Evolutionary conservation across 1,139 yeast species (phyloP).

Genomic region (Pichia cactophila): DNA sequence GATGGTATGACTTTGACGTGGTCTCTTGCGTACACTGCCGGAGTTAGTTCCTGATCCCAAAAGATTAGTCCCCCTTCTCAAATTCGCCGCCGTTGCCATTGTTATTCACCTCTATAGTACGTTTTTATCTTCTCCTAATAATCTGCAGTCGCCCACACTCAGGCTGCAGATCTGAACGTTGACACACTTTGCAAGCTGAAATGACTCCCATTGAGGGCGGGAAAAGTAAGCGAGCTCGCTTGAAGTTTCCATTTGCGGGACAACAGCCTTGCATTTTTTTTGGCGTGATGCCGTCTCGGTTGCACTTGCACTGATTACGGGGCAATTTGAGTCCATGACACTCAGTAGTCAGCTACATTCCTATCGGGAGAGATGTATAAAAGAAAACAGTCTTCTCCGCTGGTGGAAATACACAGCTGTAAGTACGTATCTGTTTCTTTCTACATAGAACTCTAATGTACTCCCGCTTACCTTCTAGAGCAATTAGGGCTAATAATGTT

Average conservation of each 20-base stretch:
- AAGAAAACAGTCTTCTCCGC: neutral
- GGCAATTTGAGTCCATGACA: neutral
- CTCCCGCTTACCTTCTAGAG: neutral
- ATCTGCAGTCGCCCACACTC: neutral
- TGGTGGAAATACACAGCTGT: neutral
- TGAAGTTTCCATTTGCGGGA: neutral
- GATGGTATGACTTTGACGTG: constrained; percentile 88
- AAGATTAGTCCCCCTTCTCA: too few relatives aligned
- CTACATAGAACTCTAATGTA: neutral
- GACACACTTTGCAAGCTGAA: neutral
- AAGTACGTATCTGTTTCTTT: neutral
- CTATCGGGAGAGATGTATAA: neutral
- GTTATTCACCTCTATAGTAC: neutral
- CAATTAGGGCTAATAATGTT: neutral
- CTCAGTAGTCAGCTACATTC: neutral
- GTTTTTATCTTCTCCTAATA: too few relatives aligned
- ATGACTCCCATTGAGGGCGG: neutral
- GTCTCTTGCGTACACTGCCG: constrained; percentile 77
- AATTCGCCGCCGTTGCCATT: neutral
- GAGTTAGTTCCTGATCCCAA: constrained; percentile 18
- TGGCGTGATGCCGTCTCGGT: neutral
- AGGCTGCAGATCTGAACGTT: neutral
- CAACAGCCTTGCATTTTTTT: neutral
- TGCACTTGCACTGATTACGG: neutral
- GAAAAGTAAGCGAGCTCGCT: neutral